phyloP scores from a whole-genome alignment of 164 flowering plant species.

The Tetracentron sinense region DNA sequence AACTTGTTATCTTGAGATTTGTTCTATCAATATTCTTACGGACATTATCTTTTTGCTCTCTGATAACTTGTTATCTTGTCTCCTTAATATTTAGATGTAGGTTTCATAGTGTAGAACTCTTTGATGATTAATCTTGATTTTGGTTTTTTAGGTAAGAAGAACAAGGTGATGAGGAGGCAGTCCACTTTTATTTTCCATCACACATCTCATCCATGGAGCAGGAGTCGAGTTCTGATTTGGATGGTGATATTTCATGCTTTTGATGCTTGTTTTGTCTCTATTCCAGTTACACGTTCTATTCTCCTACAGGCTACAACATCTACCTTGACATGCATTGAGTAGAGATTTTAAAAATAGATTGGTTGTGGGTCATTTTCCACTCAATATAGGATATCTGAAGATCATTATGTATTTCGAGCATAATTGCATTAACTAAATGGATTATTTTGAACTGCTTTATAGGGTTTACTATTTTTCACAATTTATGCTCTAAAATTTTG shows the following conservation, averaged over 20 bases:
- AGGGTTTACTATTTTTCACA: too few species aligned
- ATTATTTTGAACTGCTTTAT: too few species aligned
- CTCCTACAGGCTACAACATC: too few species aligned
- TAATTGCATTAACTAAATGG: neutral
- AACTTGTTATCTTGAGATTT: too few species aligned
- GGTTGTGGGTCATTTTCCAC: neutral
- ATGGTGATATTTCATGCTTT: conserved; percentile 54
- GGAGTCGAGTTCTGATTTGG: conserved; percentile 80
- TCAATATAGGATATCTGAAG: neutral
- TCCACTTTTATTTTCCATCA: conserved; percentile 78
- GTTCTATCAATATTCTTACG: too few species aligned
- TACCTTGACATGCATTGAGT: neutral
- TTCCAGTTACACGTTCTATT: neutral
- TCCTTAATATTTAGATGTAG: neutral
- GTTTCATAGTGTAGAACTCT: neutral
- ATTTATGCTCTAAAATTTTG: neutral
- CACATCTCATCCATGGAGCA: conserved; percentile 95
- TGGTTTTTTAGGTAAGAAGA: conserved; percentile 37
- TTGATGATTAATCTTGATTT: conserved; percentile 1
- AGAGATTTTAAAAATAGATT: neutral
- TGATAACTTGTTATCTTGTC: too few species aligned
- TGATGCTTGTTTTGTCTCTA: neutral
- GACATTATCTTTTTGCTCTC: neutral
- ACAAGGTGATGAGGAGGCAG: conserved; percentile 66
- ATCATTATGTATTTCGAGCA: neutral